Evolutionary conservation across 805 yeast species (phyloP), one percentile per base, ranked within the genome.

Genomic region (Nakazawaea ishiwadae): DNA sequence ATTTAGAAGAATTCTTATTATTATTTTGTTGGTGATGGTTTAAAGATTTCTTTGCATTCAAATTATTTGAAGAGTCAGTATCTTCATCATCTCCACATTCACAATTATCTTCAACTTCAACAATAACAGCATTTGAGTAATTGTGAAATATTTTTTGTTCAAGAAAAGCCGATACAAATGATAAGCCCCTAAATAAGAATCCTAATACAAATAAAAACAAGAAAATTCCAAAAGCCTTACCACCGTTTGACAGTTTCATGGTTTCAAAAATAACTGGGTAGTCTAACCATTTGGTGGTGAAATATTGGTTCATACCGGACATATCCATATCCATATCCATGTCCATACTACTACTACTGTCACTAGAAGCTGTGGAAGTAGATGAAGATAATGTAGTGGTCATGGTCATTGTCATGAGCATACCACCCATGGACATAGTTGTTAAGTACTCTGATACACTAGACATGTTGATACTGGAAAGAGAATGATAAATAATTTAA

Each of bases 171-270:
- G 77, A 70, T 16, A 72, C 48, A 55, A 82, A 83, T 33, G 74
- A 71, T 5, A 80, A 40, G 2, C 84, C 81, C 54, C 84, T 73
- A 45, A 79, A 68, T 28, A 71, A 63, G 52, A 84, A 74, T 0
- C 81, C 79, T 2, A 75, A 62, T 20, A 73, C 73, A 54, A 84
- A 75, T 17, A 84, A 55, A 11, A 80, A 62, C 27, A 78, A 62
- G 53, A 84, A 84, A 12, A 84, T 82, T 18, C 91, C 95, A 57
- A 84, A 84, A 0, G 86, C 89, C 39, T 73, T 71, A 8, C 71
- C 88, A 19, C 73, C 73, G 31, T 61, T 64, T 2, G 63, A 49
- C 2, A 91, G 91, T 10, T 54, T 52, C 35, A 84, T 59, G 0
- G 63, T 60, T 44, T 68, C 60, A 62, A 84, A 84, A 4, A 84